Percentiles rank a stretch among this genome's conserved stretches.
phyloP scores from a whole-genome alignment of 2,329 filamentous ascomycete species.

The Colletotrichum echinochloae region DNA sequence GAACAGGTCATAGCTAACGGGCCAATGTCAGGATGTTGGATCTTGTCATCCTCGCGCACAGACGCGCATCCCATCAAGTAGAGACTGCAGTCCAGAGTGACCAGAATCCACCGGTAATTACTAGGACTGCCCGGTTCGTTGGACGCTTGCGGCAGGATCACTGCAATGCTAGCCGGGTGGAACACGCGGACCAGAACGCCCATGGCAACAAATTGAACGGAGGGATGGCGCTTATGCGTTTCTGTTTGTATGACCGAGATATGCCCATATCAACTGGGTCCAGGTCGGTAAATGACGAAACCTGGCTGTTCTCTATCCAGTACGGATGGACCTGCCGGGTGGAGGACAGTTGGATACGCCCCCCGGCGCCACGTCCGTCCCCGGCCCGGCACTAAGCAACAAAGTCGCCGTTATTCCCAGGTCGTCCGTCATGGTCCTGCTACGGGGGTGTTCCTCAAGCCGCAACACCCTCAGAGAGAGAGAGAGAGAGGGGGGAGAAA shows the following conservation, averaged over 20 bases:
- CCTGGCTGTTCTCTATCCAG: neutral
- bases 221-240: constrained; percentile 2
- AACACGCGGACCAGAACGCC: constrained; percentile 1
- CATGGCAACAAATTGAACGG: constrained; percentile 15
- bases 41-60: neutral
- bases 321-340: neutral
- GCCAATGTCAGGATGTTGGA: neutral
- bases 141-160: constrained; percentile 23
- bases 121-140: constrained; percentile 13
- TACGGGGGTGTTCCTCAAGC: neutral
- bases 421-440: too few relatives aligned
- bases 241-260: neutral
- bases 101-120: neutral
- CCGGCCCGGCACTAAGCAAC: neutral
- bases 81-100: neutral
- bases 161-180: constrained; percentile 17
- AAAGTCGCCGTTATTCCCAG: neutral
- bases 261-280: neutral
- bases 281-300: neutral
- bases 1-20: neutral
- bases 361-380: constrained; percentile 4
- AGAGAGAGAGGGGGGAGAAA: neutral
- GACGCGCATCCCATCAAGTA: neutral
- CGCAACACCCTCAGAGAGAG: constrained; percentile 20
- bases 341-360: neutral